Base-by-base conservation (phyloP, 305 asterid genomes). In the Fraxinus velutina region DNA sequence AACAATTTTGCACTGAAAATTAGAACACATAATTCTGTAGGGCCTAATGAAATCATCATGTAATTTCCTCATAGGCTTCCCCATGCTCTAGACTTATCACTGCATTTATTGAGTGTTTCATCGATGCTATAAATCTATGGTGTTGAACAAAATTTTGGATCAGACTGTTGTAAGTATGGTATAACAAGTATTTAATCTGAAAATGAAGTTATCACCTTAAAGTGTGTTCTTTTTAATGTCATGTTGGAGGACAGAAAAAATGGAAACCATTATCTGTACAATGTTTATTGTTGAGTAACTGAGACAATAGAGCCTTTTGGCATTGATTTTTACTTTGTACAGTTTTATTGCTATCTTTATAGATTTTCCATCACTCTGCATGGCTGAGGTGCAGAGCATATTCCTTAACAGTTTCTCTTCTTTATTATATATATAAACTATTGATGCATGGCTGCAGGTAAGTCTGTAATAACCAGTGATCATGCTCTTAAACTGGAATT, bases 401-500 rank as follows among this genome's bases (percentile, higher is more conserved):
- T 81, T 15, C 12, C 4, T 81, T 78, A 21, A 24, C 37, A 10
- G 12, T 78, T 82, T 36, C 50, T 79, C 34, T 74, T 57, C 77
- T 75, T 52, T 17, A 30, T 73, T 34, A 50, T 55, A 52, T 62
- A 57, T 73, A 36, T 79, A 79, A 75, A 74, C 47, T 79, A 57
- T 64, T 64, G 73, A 71, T 64, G 79, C 60, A 76, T 78, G 73
- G 33, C 73, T 89, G 89, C 91, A 93, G 98, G 98, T 82, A 93
- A 94, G 92, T 85, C 98, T 4, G 98, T 94, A 36, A 93, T 94
- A 84, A 94, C 98, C 82, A 94, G 98, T 30, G 98, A 94, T 83
- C 98, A 94, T 88, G 97, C 98, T 75, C 97, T 94, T 84, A 93
- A 94, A 87, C 83, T 94, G 88, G 97, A 94, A 88, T 88, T 81